These are phyloP conservation scores for Pseudoscleropodium purum DNA, from an alignment of 225 moss, liverwort and hornwort species.

Conservation along the genomic window DNA sequence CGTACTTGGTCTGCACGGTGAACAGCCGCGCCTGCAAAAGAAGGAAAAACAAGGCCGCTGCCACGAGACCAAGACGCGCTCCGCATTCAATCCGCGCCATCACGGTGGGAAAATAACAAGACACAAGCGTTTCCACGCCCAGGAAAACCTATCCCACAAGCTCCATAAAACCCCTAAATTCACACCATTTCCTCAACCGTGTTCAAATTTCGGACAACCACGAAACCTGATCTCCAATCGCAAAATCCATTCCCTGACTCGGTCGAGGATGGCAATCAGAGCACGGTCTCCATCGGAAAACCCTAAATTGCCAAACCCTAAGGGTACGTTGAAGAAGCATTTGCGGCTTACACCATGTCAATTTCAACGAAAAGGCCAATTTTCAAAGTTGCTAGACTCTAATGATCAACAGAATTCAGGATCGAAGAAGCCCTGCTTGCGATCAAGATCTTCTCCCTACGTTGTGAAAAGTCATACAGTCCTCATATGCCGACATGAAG, in stretches of 20 bases:
- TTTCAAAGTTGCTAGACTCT: background rate
- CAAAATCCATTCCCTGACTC: background rate
- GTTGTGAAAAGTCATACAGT: background rate
- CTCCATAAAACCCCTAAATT: background rate
- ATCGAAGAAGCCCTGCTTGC: background rate
- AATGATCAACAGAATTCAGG: background rate
- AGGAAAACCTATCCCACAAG: background rate
- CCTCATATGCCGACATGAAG: background rate
- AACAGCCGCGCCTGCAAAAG: conserved; percentile 46
- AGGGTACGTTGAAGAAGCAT: background rate
- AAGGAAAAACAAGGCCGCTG: conserved; percentile 36
- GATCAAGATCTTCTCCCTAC: background rate
- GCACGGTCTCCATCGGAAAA: background rate
- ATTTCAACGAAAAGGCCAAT: background rate
- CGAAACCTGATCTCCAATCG: background rate
- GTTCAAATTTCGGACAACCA: background rate
- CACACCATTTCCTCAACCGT: background rate
- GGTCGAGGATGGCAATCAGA: background rate
- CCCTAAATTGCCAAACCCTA: conserved; percentile 14
- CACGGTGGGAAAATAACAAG: background rate
- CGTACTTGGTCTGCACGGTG: conserved; percentile 35
- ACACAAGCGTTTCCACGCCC: background rate
- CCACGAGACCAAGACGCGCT: conserved; percentile 19
- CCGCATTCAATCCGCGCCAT: conserved; percentile 48
- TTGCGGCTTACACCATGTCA: background rate